Conservation (phyloP, 805 yeast species). For the Cyberlindnera meyerae region DNA sequence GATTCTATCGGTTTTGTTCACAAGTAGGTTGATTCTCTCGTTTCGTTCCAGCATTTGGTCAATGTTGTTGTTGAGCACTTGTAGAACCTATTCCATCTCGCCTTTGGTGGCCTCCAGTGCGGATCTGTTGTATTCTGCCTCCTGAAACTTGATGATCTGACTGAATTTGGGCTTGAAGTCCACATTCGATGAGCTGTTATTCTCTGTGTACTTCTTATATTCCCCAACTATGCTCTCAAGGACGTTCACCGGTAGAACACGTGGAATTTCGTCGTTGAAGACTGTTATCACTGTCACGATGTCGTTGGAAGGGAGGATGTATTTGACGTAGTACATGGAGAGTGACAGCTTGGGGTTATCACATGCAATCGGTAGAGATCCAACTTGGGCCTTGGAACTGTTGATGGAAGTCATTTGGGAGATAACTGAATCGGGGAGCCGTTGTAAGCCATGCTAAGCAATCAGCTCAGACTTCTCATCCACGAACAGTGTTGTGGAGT, state of each 20-base stretch:
- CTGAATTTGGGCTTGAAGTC: conserved; percentile 54
- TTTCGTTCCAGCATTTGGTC: conserved; percentile 56
- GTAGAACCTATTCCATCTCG: conserved; percentile 52
- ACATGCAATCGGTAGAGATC: conserved; percentile 17
- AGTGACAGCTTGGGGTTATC: conserved; percentile 9
- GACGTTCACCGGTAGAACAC: conserved; percentile 18
- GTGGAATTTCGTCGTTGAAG: conserved; percentile 17
- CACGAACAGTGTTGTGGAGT: conserved; percentile 57
- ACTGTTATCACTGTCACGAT: conserved; percentile 21
- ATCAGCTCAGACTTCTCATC: conserved; percentile 45
- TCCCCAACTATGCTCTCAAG: conserved; percentile 36
- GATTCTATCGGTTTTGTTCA: conserved; percentile 56
- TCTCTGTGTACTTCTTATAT: conserved; percentile 36
- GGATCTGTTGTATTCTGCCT: conserved; percentile 34
- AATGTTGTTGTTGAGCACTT: conserved; percentile 55
- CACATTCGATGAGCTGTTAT: conserved; percentile 22
- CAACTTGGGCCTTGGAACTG: conserved; percentile 34
- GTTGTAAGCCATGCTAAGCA: conserved; percentile 35
- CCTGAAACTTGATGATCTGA: conserved; percentile 52
- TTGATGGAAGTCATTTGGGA: conserved; percentile 52
- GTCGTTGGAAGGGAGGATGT: conserved; percentile 20
- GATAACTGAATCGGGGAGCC: conserved; percentile 49
- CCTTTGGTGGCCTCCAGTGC: conserved; percentile 35
- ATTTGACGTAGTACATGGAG: conserved; percentile 19
- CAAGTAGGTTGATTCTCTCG: conserved; percentile 50